These are phyloP conservation scores for Phytophthora litchii DNA, from an alignment of 352 stramenopile genomes.

Conservation along the genomic window DNA sequence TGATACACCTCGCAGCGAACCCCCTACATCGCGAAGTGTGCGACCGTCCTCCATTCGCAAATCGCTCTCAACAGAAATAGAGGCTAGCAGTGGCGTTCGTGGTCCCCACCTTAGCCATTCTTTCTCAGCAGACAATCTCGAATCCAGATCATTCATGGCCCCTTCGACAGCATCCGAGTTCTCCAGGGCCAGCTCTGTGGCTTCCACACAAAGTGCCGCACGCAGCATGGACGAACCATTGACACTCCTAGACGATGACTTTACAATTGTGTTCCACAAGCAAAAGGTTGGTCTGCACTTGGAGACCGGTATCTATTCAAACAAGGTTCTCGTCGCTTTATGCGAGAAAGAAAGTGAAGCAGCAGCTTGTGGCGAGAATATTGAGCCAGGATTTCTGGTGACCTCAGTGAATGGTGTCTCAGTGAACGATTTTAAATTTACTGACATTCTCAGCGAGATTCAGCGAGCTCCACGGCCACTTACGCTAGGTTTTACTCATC, in stretches of 20 bases:
- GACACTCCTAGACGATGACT: slow-evolving; percentile 47
- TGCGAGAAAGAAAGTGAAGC: slow-evolving; percentile 75
- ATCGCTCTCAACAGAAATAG: slow-evolving; percentile 24
- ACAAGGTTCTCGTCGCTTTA: slow-evolving; percentile 60
- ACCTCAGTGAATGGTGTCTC: slow-evolving; percentile 67
- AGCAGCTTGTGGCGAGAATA: slow-evolving; percentile 36
- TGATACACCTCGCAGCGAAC: slow-evolving; percentile 26
- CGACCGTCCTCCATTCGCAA: slow-evolving; percentile 9
- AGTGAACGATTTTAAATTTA: slow-evolving; percentile 48
- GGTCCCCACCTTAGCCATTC: slow-evolving; percentile 11
- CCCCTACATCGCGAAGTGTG: slow-evolving; percentile 10
- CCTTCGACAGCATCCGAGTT: slow-evolving; percentile 15
- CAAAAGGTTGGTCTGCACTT: slow-evolving; percentile 70
- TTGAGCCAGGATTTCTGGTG: slow-evolving; percentile 62
- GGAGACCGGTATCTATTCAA: slow-evolving; percentile 67
- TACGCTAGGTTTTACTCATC: slow-evolving; percentile 60
- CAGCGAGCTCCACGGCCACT: slow-evolving; percentile 53
- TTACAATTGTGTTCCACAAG: slow-evolving; percentile 63
- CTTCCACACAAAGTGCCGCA: slow-evolving; percentile 3
- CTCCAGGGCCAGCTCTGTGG: slow-evolving; percentile 18
- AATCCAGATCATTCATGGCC: slow-evolving; percentile 4
- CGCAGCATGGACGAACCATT: slow-evolving; percentile 6
- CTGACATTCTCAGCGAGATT: slow-evolving; percentile 57
- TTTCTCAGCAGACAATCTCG: slow-evolving; percentile 20
- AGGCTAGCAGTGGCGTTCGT: not conserved